Percentiles rank a stretch among this genome's conserved stretches.
Evolutionary conservation across 176 grass and related monocot species (phyloP).

Genomic region (Carex cristatella): DNA sequence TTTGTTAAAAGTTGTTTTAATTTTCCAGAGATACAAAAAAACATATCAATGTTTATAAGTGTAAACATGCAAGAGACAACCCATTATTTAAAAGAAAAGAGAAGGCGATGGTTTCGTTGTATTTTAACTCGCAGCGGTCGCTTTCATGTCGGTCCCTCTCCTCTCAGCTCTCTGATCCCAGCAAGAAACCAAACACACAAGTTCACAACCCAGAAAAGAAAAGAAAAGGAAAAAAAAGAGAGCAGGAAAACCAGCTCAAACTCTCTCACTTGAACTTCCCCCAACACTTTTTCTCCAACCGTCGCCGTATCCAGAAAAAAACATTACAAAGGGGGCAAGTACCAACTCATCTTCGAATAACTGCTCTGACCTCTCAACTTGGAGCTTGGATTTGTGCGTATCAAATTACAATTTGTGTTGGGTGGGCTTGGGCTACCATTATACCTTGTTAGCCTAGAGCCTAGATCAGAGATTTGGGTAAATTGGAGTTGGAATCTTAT

Average conservation of each 20-base stretch:
- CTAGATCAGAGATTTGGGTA: not conserved
- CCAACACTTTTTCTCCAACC: slow-evolving; percentile 9
- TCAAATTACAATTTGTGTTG: not conserved
- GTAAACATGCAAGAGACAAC: not conserved
- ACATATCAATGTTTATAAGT: not conserved
- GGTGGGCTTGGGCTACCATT: not conserved
- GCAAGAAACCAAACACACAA: slow-evolving; percentile 18
- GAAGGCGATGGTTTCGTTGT: slow-evolving; percentile 20
- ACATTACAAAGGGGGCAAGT: not conserved
- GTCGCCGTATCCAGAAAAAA: not conserved
- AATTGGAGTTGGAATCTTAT: not conserved
- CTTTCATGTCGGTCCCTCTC: slow-evolving; percentile 29
- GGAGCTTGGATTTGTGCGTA: slow-evolving; percentile 1
- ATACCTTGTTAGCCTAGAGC: not conserved
- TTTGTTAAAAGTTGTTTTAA: not conserved
- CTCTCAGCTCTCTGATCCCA: slow-evolving; percentile 18
- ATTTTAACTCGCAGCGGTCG: slow-evolving; percentile 31
- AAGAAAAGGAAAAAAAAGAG: slow-evolving; percentile 1
- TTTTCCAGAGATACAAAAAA: not conserved
- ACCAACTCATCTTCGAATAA: not conserved
- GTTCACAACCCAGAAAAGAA: not conserved
- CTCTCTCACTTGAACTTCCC: not conserved
- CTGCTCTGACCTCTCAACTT: slow-evolving; percentile 9
- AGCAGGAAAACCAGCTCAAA: slow-evolving; percentile 16
- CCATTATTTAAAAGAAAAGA: not conserved